Evolutionary conservation across 371 early-diverging fungal species (phyloP).

Genomic region (Haplosporangium sp.): DNA sequence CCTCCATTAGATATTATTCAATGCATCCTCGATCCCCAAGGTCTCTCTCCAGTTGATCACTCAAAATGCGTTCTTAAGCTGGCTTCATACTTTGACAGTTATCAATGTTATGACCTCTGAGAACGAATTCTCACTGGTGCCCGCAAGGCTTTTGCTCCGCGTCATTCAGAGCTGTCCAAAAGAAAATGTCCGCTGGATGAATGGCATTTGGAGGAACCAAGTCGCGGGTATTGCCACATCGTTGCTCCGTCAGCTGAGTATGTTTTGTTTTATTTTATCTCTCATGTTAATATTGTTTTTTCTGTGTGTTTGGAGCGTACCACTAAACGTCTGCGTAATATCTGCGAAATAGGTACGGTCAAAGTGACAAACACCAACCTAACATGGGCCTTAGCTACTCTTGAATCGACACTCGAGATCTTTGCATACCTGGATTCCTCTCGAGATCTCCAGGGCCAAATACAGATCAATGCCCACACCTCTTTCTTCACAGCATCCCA

Average conservation of each 20-base stretch:
- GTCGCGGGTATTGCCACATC: constrained; percentile 43
- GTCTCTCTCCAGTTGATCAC: constrained; percentile 65
- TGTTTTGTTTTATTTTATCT: neutral
- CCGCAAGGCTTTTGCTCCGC: constrained; percentile 50
- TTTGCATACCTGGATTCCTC: constrained; percentile 24
- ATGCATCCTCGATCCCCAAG: constrained; percentile 63
- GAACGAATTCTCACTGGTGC: constrained; percentile 49
- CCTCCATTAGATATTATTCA: constrained; percentile 61
- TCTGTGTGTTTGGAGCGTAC: neutral
- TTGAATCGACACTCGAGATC: constrained; percentile 40
- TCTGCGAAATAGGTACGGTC: constrained; percentile 13
- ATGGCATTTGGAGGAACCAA: constrained; percentile 46
- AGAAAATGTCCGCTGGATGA: constrained; percentile 48
- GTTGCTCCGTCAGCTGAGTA: constrained; percentile 39
- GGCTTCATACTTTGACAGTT: constrained; percentile 63
- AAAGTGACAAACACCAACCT: constrained; percentile 33
- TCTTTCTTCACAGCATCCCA: constrained; percentile 18
- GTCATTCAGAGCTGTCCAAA: constrained; percentile 43
- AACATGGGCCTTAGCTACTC: constrained; percentile 31
- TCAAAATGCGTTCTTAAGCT: constrained; percentile 68
- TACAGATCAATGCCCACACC: neutral
- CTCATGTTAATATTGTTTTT: neutral
- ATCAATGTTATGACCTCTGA: constrained; percentile 43
- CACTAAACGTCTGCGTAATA: neutral
- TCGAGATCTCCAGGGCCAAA: neutral